These are phyloP conservation scores for Acanthamoeba lenticulata DNA, from an alignment of 208 protist species.

Conservation along the genomic window DNA sequence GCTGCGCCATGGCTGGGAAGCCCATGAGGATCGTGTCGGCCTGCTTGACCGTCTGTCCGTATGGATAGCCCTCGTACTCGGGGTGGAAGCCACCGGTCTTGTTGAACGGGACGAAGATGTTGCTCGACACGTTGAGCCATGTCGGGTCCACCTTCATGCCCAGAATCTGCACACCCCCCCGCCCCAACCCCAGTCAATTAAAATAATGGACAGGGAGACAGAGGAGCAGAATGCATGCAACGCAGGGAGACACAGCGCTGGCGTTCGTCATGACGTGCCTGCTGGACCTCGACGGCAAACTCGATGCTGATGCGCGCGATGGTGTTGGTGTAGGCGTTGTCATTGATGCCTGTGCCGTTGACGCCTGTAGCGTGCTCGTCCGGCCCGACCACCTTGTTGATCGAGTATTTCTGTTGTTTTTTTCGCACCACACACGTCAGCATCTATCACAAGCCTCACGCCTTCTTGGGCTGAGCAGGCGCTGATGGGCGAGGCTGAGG, in stretches of 20 bases:
- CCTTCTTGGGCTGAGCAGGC: no score
- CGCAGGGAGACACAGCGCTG: background rate
- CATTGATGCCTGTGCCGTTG: slow-evolving; percentile 44
- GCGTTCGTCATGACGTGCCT: background rate
- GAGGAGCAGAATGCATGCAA: background rate
- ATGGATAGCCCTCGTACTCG: slow-evolving; percentile 42
- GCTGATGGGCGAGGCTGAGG: background rate
- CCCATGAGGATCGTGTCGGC: slow-evolving; percentile 68
- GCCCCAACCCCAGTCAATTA: background rate
- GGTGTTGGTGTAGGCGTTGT: slow-evolving; percentile 55
- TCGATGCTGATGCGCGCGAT: slow-evolving; percentile 30
- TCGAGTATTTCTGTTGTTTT: slow-evolving; percentile 67
- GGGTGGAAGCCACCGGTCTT: slow-evolving; percentile 14
- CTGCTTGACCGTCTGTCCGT: slow-evolving; percentile 65
- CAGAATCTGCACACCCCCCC: background rate
- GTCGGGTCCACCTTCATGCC: background rate
- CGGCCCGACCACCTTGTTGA: slow-evolving; percentile 69
- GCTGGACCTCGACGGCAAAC: slow-evolving; percentile 59
- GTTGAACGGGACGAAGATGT: background rate
- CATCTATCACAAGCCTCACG: no score
- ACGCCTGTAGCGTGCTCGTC: slow-evolving; percentile 72
- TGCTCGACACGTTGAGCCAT: background rate
- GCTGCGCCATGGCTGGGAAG: slow-evolving; percentile 10
- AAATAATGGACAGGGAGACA: no score
- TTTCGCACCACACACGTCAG: no score